phyloP scores from a whole-genome alignment of 1,284 basidiomycete genomes.

The Xerocomus minutiporus region DNA sequence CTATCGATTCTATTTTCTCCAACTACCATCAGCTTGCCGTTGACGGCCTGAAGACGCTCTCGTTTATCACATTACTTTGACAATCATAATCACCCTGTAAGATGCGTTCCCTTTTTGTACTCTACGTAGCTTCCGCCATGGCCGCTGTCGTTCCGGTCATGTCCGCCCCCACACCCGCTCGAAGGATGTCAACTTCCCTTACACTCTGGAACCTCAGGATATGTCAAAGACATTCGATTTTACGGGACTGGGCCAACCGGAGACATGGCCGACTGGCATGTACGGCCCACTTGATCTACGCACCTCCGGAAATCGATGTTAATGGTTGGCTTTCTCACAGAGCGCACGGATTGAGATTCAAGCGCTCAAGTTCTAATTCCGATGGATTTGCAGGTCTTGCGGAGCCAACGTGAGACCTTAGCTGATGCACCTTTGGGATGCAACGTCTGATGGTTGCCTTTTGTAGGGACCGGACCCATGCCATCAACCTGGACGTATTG shows the following conservation, averaged over 20 bases:
- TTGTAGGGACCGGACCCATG: neutral
- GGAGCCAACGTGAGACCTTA: neutral
- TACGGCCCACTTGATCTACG: neutral
- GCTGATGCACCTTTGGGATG: neutral
- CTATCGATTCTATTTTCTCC: too few species aligned
- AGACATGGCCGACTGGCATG: too few species aligned
- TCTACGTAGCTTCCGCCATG: constrained; percentile 3
- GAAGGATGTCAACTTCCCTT: neutral
- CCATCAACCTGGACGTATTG: too few species aligned
- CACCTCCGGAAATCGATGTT: neutral
- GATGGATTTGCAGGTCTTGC: neutral
- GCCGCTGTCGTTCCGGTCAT: constrained; percentile 9
- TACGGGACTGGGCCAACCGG: too few species aligned
- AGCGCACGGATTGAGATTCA: neutral
- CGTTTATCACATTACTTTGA: constrained; percentile 1
- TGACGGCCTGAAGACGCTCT: constrained; percentile 7
- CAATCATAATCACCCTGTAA: neutral
- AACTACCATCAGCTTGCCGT: too few species aligned
- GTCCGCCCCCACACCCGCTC: constrained; percentile 1
- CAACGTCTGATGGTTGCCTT: neutral
- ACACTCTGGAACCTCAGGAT: neutral
- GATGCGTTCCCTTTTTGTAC: constrained; percentile 5
- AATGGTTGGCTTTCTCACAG: neutral
- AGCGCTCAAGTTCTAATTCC: neutral
- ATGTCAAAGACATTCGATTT: neutral